These are phyloP conservation scores for Capsicum rhomboideum DNA, from an alignment of 257 asterid genomes.

Conservation along the genomic window DNA sequence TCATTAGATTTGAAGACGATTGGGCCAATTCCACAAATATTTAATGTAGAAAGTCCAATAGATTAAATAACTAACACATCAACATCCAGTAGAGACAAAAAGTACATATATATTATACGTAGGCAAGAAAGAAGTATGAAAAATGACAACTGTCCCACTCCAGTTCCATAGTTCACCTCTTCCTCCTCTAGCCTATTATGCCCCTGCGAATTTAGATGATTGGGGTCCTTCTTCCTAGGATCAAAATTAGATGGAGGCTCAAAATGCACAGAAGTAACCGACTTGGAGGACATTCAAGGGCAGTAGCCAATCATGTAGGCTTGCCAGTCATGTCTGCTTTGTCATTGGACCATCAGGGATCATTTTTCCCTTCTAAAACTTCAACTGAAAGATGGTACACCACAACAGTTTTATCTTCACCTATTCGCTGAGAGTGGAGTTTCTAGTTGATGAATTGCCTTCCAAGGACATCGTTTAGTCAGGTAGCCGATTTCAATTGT, in stretches of 20 bases:
- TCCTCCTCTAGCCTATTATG: background rate
- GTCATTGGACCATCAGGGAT: background rate
- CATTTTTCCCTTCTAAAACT: background rate
- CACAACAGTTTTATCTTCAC: background rate
- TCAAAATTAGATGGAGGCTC: background rate
- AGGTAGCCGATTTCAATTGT: background rate
- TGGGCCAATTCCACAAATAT: background rate
- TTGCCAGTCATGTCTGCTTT: background rate
- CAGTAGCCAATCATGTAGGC: background rate
- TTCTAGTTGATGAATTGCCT: background rate
- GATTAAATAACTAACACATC: background rate
- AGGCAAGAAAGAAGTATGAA: background rate
- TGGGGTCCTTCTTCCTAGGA: background rate
- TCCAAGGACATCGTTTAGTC: background rate
- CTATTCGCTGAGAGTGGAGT: background rate
- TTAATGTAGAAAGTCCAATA: background rate
- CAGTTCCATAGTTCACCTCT: background rate
- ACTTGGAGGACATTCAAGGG: background rate
- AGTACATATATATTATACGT: background rate
- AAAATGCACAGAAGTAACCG: background rate
- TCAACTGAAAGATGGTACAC: background rate
- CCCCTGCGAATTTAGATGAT: background rate
- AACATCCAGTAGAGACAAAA: background rate
- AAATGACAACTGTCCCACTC: background rate
- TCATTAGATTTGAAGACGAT: background rate